Conservation (phyloP, 192 early-diverging fungal species). For the Entomortierella parvispora region DNA sequence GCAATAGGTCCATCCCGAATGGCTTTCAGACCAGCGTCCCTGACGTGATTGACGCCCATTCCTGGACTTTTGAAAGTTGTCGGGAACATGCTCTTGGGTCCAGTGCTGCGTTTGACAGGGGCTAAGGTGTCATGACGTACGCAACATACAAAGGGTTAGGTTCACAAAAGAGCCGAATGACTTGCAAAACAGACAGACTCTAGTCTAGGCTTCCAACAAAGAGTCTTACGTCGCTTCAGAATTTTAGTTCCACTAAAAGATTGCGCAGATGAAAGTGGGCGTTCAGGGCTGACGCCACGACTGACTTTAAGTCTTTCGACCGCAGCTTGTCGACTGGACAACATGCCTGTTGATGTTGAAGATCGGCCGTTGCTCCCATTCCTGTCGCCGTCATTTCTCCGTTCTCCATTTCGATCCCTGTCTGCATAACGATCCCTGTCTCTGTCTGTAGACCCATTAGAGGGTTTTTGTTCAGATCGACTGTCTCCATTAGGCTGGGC, state of each 20-base stretch:
- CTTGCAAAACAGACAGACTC: background rate
- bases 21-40: slow-evolving; percentile 47
- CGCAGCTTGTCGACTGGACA: slow-evolving; percentile 27
- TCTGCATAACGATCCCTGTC: slow-evolving; percentile 10
- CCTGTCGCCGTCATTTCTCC: slow-evolving; percentile 17
- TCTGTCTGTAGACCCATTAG: slow-evolving; percentile 19
- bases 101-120: slow-evolving; percentile 24
- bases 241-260: slow-evolving; percentile 30
- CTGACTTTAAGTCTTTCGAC: slow-evolving; percentile 42
- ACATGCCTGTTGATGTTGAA: background rate
- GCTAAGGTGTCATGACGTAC: background rate
- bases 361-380: slow-evolving; percentile 1
- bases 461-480: background rate
- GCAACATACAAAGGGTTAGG: background rate
- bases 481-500: slow-evolving; percentile 8
- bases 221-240: slow-evolving; percentile 27
- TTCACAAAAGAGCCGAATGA: background rate
- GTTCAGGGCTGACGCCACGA: slow-evolving; percentile 38
- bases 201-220: background rate
- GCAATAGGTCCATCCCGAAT: slow-evolving; percentile 43
- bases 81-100: slow-evolving; percentile 34
- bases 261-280: slow-evolving; percentile 25
- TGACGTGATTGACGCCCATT: slow-evolving; percentile 19
- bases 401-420: slow-evolving; percentile 17
- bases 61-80: slow-evolving; percentile 24